Conservation (phyloP, 2,329 filamentous ascomycete genomes). For the Aaosphaeria pasadenensis region DNA sequence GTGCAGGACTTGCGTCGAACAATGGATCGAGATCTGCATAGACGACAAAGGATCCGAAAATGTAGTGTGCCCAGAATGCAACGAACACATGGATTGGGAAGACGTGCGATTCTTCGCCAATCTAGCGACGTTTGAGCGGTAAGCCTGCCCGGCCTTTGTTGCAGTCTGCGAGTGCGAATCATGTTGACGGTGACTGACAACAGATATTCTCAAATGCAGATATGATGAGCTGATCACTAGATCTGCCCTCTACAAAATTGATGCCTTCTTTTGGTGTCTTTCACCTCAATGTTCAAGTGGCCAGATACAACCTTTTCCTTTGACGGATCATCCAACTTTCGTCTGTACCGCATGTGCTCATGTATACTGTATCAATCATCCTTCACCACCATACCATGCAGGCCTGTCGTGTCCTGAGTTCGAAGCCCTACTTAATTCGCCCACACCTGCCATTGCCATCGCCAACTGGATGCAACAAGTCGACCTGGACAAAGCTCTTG, state of each 20-base stretch:
- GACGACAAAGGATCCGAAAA: constrained; percentile 13
- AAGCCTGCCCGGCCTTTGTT: neutral
- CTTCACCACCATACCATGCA: constrained; percentile 27
- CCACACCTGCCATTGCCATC: neutral
- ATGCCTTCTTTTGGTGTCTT: constrained; percentile 8
- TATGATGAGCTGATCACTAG: constrained; percentile 6
- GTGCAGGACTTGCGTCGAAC: constrained; percentile 23
- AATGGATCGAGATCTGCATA: constrained; percentile 21
- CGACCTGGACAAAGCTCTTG: neutral
- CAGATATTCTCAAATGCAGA: constrained; percentile 1
- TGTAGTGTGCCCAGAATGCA: constrained; percentile 29
- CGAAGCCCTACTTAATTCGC: constrained; percentile 18
- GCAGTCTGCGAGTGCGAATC: neutral
- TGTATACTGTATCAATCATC: constrained; percentile 32
- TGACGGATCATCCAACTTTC: constrained; percentile 32
- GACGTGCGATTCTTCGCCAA: constrained; percentile 21
- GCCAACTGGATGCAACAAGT: neutral
- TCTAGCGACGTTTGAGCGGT: constrained; percentile 3
- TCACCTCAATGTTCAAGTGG: constrained; percentile 6
- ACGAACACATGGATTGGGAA: constrained; percentile 18
- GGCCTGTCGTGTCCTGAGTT: constrained; percentile 35
- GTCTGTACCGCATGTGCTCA: constrained; percentile 30
- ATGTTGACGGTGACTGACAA: neutral
- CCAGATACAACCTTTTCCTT: constrained; percentile 4
- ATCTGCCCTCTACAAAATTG: constrained; percentile 4